Evolutionary conservation across 768 basidiomycete species (phyloP), one percentile per base, ranked within the genome.

Genomic region (Boletus insuetus): DNA sequence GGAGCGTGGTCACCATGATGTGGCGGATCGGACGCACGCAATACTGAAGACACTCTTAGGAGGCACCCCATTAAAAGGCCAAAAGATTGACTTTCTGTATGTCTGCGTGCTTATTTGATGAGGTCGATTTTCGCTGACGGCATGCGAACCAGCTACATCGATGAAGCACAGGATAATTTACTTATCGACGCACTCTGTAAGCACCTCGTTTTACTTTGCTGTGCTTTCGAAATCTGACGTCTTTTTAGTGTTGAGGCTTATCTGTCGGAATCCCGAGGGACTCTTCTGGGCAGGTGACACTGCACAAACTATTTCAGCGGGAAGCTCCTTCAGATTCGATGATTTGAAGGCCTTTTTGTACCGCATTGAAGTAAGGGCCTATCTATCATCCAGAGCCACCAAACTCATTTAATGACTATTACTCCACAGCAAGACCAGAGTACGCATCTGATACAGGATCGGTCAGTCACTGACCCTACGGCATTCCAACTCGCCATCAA

Each of bases 221-320:
- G n/a, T 46, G 31, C 39, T 48, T 26, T 14, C 1, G 14, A 13
- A n/a, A 24, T 39, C 34, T 70, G 17, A 70, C 14, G 1, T 49
- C 8, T 29, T 39, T 31, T 24, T 53, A 89, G 88, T 90, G 4
- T 67, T 90, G 39, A 73, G 86, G 31, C 73, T 74, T 0, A 64
- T 90, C n/a, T 89, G 85, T 56, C 68, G 68, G 12, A 89, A 89
- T 61, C 77, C 81, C 0, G 73, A 86, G 48, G 87, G 88, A 0
- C 68, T 89, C 19, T 86, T 90, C 58, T 89, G 86, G 85, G 88
- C 87, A 2, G 89, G 89, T 0, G 89, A 91, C 63, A 89, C 89
- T 0, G 87, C 89, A 0, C 89, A 91, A 58, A 86, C 88, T 0
- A 90, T 91, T 38, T 83, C 86, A 0, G 78, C 81, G 1, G 89